Conservation (phyloP, 257 asterid species). For the Rehmannia glutinosa region DNA sequence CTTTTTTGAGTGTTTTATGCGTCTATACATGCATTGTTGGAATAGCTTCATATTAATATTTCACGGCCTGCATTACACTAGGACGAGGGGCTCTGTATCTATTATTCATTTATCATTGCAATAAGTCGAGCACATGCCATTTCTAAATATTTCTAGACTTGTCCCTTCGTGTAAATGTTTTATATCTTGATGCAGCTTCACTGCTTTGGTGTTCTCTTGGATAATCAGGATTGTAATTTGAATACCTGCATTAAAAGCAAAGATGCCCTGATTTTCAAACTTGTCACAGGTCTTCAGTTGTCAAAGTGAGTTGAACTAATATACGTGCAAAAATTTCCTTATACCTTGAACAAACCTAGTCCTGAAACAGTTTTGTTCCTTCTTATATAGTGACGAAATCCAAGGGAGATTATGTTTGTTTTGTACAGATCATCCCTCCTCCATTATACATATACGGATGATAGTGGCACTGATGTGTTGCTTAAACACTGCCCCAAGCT, state of each 20-base stretch:
- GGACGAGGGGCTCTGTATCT: not conserved
- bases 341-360: constrained; percentile 3
- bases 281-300: constrained; percentile 81
- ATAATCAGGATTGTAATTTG: constrained; percentile 46
- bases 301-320: constrained; percentile 54
- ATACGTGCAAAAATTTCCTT: not conserved
- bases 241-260: constrained; percentile 50
- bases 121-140: constrained; percentile 4
- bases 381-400: constrained; percentile 67
- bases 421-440: constrained; percentile 60
- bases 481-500: constrained; percentile 59
- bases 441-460: constrained; percentile 41
- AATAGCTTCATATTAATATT: not conserved
- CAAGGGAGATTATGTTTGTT: constrained; percentile 87
- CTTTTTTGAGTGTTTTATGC: constrained; percentile 9
- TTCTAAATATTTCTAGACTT: not conserved
- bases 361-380: constrained; percentile 15
- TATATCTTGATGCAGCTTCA: constrained; percentile 61
- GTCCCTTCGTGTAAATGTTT: constrained; percentile 7
- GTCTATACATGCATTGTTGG: not conserved
- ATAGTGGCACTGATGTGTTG: constrained; percentile 39
- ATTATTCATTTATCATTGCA: constrained; percentile 9
- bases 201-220: constrained; percentile 85
- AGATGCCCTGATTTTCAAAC: constrained; percentile 68
- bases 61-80: not conserved